phyloP scores from a whole-genome alignment of 2,329 filamentous ascomycete species.

The Aureobasidium sp. region DNA sequence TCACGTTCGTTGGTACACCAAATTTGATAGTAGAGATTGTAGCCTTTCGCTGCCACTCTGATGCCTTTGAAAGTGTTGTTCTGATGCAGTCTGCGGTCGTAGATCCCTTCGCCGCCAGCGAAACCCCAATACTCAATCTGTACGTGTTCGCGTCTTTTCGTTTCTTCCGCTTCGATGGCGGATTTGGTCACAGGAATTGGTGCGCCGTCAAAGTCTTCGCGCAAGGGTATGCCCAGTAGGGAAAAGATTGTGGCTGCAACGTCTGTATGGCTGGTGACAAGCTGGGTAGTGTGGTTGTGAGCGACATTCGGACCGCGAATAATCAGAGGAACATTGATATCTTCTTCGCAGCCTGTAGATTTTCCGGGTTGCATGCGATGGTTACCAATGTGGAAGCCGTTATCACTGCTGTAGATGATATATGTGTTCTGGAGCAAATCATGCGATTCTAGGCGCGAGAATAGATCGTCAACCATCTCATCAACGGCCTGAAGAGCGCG shows the following conservation, averaged over 20 bases:
- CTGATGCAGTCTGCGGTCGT: conserved; percentile 22
- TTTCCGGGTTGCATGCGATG: conserved; percentile 36
- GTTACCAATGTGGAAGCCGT: conserved; percentile 35
- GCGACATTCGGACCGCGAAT: conserved; percentile 33
- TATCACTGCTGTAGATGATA: conserved; percentile 34
- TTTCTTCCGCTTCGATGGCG: conserved; percentile 16
- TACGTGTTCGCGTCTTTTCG: conserved; percentile 29
- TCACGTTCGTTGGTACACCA: conserved; percentile 65
- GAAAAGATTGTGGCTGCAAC: conserved; percentile 33
- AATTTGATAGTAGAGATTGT: conserved; percentile 58
- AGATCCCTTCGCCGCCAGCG: conserved; percentile 27
- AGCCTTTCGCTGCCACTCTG: conserved; percentile 29
- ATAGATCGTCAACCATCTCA: conserved; percentile 44
- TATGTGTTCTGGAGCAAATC: conserved; percentile 43
- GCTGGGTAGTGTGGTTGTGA: conserved; percentile 23
- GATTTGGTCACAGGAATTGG: conserved; percentile 27
- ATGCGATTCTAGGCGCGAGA: conserved; percentile 36
- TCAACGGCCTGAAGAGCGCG: conserved; percentile 48
- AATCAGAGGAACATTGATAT: conserved; percentile 35
- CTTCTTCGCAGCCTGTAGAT: conserved; percentile 32
- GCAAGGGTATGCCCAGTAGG: conserved; percentile 25
- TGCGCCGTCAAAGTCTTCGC: conserved; percentile 30
- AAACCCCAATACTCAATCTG: conserved; percentile 38
- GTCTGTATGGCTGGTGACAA: conserved; percentile 35
- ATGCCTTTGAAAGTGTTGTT: conserved; percentile 29